A percentile compares a stretch with the other conserved stretches of the same genome.
Conservation (phyloP, 169 alveolate genomes). For the Plasmodium billcollinsi region DNA sequence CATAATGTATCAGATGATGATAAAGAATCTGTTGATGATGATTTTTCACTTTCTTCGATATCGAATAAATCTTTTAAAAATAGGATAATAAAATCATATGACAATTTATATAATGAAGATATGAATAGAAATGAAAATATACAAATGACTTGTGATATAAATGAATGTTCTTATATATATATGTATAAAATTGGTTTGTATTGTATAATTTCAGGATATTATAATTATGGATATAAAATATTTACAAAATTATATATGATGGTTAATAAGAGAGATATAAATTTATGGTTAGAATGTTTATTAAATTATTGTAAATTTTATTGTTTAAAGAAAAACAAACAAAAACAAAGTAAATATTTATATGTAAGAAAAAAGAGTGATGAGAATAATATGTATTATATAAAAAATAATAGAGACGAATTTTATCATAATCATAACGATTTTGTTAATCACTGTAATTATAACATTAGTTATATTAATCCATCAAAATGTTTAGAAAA, state of each 20-base stretch:
- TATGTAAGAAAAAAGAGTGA: too few species aligned
- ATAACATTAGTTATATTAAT: not conserved
- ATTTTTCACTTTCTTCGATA: slow-evolving; percentile 45
- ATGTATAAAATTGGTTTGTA: slow-evolving; percentile 44
- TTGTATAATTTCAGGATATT: slow-evolving; percentile 56
- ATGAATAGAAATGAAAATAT: slow-evolving; percentile 23
- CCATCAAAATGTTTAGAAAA: slow-evolving; percentile 26
- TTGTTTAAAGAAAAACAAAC: slow-evolving; percentile 21
- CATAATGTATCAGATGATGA: too few species aligned
- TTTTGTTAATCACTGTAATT: too few species aligned
- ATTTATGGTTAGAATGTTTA: slow-evolving; percentile 44
- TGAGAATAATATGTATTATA: not conserved
- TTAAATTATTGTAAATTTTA: slow-evolving; percentile 52
- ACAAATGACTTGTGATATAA: slow-evolving; percentile 30
- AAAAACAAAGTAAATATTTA: slow-evolving; percentile 2
- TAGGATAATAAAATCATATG: slow-evolving; percentile 10
- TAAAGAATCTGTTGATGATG: not conserved
- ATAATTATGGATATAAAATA: slow-evolving; percentile 41
- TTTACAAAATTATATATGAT: slow-evolving; percentile 22
- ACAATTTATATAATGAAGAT: slow-evolving; percentile 26
- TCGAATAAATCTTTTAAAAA: slow-evolving; percentile 51
- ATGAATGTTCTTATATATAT: slow-evolving; percentile 42
- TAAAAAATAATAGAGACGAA: too few species aligned
- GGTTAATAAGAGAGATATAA: slow-evolving; percentile 39
- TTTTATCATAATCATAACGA: too few species aligned